Percentiles rank a stretch among this genome's conserved stretches.
These are phyloP conservation scores for Alnus rubra DNA, from an alignment of 306 rosid genomes.

Conservation along the genomic window DNA sequence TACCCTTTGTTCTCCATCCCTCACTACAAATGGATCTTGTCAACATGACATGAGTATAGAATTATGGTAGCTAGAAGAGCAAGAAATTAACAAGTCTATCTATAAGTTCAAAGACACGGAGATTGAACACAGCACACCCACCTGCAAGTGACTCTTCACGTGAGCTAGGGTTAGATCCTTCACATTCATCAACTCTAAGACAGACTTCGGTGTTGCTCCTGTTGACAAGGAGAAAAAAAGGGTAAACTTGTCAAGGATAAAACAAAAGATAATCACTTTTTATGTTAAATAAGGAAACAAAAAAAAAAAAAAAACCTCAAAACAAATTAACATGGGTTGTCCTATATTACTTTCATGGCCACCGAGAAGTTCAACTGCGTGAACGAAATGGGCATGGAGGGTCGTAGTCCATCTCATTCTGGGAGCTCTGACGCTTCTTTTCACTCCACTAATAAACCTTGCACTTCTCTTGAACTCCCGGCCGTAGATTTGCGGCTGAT, in stretches of 20 bases:
- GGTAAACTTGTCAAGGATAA: neutral
- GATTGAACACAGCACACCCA: conserved; percentile 44
- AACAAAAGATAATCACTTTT: neutral
- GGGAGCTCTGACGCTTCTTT: conserved; percentile 79
- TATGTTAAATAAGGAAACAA: neutral
- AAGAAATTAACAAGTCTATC: conserved; percentile 21
- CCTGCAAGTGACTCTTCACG: conserved; percentile 99
- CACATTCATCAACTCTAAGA: conserved; percentile 89
- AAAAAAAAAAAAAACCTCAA: neutral
- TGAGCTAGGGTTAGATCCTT: conserved; percentile 97
- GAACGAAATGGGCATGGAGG: conserved; percentile 92
- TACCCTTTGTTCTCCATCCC: conserved; percentile 51
- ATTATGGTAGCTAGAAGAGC: neutral
- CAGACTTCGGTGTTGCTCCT: conserved; percentile 98
- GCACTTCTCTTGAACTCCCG: conserved; percentile 59
- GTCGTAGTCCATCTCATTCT: conserved; percentile 96
- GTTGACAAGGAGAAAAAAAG: neutral
- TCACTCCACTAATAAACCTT: conserved; percentile 46
- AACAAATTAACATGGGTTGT: neutral
- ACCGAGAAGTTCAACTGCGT: conserved; percentile 92
- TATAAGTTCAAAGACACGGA: conserved; percentile 29
- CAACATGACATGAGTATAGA: conserved; percentile 22
- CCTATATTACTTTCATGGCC: conserved; percentile 77
- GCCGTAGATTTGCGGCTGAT: conserved; percentile 62
- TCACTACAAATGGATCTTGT: conserved; percentile 28